A percentile compares a stretch with the other conserved stretches of the same genome.
phyloP scores from a whole-genome alignment of 257 asterid genomes.

The Solanum pinnatisectum region DNA sequence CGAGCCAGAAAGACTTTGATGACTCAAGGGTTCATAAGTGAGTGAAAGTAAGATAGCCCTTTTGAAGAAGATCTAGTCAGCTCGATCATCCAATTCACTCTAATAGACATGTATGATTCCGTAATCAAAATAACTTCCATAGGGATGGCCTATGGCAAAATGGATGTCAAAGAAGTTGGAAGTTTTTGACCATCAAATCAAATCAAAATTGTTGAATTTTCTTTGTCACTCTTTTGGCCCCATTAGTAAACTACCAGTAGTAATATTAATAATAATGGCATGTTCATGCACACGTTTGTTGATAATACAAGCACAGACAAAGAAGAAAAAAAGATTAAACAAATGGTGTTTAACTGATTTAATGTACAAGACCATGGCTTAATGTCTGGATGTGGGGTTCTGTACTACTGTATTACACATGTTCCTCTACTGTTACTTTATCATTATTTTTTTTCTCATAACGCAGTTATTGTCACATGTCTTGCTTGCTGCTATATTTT shows the following conservation, averaged over 20 bases:
- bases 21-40: background rate
- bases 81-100: background rate
- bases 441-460: background rate
- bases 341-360: background rate
- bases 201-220: background rate
- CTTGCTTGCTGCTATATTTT: background rate
- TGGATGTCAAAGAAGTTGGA: background rate
- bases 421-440: background rate
- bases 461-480: constrained; percentile 19
- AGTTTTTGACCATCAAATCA: background rate
- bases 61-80: background rate
- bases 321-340: background rate
- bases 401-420: background rate
- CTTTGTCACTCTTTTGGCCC: background rate
- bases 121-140: background rate
- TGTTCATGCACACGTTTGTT: constrained; percentile 16
- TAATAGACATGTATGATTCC: background rate
- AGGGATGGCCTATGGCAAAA: background rate
- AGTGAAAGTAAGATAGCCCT: background rate
- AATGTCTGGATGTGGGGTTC: background rate
- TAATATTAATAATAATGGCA: background rate
- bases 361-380: background rate
- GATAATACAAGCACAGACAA: background rate
- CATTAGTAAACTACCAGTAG: background rate
- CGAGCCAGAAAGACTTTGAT: background rate